Percentiles rank a stretch among this genome's conserved stretches.
Conservation (phyloP, 371 early-diverging fungal genomes). For the Mortierella sp. region DNA sequence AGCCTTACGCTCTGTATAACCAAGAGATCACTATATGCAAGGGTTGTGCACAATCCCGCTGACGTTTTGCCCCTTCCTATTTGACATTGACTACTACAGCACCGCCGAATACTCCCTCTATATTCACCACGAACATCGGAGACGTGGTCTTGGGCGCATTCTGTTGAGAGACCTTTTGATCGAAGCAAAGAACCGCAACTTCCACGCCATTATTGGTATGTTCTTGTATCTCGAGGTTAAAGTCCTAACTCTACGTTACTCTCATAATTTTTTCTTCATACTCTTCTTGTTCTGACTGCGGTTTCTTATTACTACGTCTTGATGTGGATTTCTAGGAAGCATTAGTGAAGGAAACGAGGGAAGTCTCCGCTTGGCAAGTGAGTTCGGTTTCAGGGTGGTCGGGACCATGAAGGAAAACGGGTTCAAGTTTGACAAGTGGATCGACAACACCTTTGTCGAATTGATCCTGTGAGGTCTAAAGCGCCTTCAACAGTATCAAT, state of each 20-base stretch:
- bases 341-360: slow-evolving; percentile 49
- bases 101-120: slow-evolving; percentile 49
- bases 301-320: neutral
- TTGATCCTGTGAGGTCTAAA: slow-evolving; percentile 12
- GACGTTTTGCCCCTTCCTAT: too few species aligned
- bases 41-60: too few species aligned
- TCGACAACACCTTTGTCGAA: slow-evolving; percentile 47
- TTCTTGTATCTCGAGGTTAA: neutral
- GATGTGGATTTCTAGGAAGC: slow-evolving; percentile 19
- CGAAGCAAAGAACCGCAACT: slow-evolving; percentile 32
- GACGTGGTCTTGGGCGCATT: slow-evolving; percentile 33
- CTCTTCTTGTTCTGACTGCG: neutral
- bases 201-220: slow-evolving; percentile 50
- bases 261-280: neutral
- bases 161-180: slow-evolving; percentile 27
- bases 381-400: slow-evolving; percentile 47
- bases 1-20: too few species aligned
- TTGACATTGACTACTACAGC: too few species aligned
- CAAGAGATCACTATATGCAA: too few species aligned
- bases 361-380: slow-evolving; percentile 29
- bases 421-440: slow-evolving; percentile 44
- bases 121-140: slow-evolving; percentile 50
- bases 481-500: neutral
- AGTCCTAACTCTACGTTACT: too few species aligned
- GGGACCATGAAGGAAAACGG: slow-evolving; percentile 45